A percentile compares a stretch with the other conserved stretches of the same genome.
Evolutionary conservation across 1,139 yeast genomes (phyloP).

Genomic region (Blastobotrys ciferrii): DNA sequence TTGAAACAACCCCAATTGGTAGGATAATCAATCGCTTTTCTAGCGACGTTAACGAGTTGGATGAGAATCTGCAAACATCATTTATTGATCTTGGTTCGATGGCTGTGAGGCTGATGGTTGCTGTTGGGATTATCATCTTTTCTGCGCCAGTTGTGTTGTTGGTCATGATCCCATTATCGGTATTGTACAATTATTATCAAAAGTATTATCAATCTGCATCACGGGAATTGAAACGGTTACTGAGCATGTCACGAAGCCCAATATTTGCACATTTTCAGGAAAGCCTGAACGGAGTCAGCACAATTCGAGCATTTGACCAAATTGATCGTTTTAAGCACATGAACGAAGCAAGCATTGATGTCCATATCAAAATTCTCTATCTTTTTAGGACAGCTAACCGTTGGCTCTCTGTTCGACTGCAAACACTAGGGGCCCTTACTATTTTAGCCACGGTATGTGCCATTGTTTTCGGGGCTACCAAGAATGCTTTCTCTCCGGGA

Average conservation of each 20-base stretch:
- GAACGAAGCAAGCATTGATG: conserved; percentile 60
- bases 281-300: conserved; percentile 82
- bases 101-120: conserved; percentile 56
- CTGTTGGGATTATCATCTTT: conserved; percentile 63
- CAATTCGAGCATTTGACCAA: conserved; percentile 62
- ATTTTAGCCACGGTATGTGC: conserved; percentile 54
- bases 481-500: conserved; percentile 57
- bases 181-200: conserved; percentile 77
- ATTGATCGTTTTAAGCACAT: conserved; percentile 51
- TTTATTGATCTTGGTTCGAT: conserved; percentile 49
- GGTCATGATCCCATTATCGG: conserved; percentile 47
- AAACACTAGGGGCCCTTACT: conserved; percentile 63
- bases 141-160: conserved; percentile 64
- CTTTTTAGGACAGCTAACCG: conserved; percentile 46
- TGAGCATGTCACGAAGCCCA: conserved; percentile 90
- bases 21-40: conserved; percentile 71
- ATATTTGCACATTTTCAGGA: conserved; percentile 97
- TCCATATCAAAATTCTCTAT: conserved; percentile 58
- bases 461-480: conserved; percentile 51
- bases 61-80: conserved; percentile 52
- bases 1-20: conserved; percentile 70
- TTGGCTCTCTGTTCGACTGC: conserved; percentile 72
- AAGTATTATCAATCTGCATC: conserved; percentile 86
- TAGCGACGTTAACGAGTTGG: conserved; percentile 65
- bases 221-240: conserved; percentile 86